Conservation (phyloP, 148 eudicot genomes). For the Rheum nobile region DNA sequence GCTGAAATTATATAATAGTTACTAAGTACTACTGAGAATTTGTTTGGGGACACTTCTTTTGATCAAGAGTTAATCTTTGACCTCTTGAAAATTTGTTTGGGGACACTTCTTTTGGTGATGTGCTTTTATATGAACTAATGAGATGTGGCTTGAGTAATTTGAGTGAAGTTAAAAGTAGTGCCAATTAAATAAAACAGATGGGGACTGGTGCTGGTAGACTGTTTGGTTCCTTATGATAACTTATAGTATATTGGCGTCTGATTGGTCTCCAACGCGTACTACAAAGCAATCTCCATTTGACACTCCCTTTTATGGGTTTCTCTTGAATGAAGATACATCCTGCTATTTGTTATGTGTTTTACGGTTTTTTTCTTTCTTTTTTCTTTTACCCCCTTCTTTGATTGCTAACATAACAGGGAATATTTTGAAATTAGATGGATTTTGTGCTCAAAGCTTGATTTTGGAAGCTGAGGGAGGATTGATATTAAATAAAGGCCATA, state of each 20-base stretch:
- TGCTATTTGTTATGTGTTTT: not conserved
- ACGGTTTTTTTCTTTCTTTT: no score
- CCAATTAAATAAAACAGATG: not conserved
- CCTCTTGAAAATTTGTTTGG: not conserved
- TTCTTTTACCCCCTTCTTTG: no score
- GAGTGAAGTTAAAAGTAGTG: not conserved
- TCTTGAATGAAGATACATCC: not conserved
- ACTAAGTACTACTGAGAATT: not conserved
- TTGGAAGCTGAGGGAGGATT: not conserved
- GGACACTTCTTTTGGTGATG: not conserved
- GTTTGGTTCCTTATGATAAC: not conserved
- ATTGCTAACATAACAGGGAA: no score
- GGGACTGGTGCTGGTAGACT: not conserved
- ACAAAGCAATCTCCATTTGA: not conserved
- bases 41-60: not conserved
- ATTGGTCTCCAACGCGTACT: not conserved
- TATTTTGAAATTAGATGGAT: no score
- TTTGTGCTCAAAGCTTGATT: not conserved
- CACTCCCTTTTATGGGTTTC: not conserved
- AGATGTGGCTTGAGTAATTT: not conserved
- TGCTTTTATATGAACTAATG: not conserved
- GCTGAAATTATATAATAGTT: not conserved
- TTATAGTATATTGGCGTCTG: not conserved
- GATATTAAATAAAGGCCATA: no score
- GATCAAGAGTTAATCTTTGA: not conserved